These are phyloP conservation scores for Metarhizium humberi DNA, from an alignment of 2,329 filamentous ascomycete genomes.

Conservation along the genomic window DNA sequence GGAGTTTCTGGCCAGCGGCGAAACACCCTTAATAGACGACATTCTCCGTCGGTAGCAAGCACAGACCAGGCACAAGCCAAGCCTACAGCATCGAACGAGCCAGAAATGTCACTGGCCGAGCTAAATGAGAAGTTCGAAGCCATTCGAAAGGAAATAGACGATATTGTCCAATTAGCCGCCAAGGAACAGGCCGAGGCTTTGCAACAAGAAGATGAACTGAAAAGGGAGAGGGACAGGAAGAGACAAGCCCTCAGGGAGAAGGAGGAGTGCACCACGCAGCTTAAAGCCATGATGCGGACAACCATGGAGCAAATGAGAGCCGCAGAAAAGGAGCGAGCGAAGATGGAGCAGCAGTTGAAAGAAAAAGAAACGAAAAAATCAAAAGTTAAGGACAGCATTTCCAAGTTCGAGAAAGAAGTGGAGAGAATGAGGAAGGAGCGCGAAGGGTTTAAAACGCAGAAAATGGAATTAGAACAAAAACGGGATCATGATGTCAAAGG, in stretches of 20 bases:
- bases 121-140: slow-evolving; percentile 74
- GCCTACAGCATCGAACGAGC: slow-evolving; percentile 38
- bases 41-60: slow-evolving; percentile 61
- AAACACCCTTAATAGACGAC: slow-evolving; percentile 60
- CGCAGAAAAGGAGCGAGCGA: slow-evolving; percentile 67
- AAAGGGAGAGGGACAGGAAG: slow-evolving; percentile 71
- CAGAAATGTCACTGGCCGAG: slow-evolving; percentile 61
- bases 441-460: slow-evolving; percentile 44
- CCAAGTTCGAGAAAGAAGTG: slow-evolving; percentile 57
- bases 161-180: slow-evolving; percentile 58
- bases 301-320: slow-evolving; percentile 75
- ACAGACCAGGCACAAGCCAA: slow-evolving; percentile 39
- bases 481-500: slow-evolving; percentile 42
- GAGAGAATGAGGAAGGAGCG: slow-evolving; percentile 49
- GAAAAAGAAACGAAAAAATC: slow-evolving; percentile 60
- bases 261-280: slow-evolving; percentile 77
- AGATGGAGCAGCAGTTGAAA: slow-evolving; percentile 63
- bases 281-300: slow-evolving; percentile 71
- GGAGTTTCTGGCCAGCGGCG: slow-evolving; percentile 25
- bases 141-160: slow-evolving; percentile 76
- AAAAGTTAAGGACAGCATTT: slow-evolving; percentile 61
- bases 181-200: slow-evolving; percentile 66
- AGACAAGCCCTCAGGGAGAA: slow-evolving; percentile 75
- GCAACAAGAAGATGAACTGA: slow-evolving; percentile 55
- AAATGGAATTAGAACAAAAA: slow-evolving; percentile 38